Conservation (phyloP, 116 monocot genomes). For the Posidonia oceanica region DNA sequence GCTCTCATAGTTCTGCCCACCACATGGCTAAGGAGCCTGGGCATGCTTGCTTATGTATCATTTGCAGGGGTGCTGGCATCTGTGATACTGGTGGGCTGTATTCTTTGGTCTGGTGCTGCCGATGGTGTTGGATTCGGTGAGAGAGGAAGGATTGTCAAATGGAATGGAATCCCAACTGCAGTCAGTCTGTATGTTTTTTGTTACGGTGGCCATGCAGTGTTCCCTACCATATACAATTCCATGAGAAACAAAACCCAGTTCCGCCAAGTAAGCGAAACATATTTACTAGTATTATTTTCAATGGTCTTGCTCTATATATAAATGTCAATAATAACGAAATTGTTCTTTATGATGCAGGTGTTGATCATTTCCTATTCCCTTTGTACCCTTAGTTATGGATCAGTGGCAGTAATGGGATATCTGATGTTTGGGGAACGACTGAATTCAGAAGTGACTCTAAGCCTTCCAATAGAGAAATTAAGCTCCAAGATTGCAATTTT, state of each 20-base stretch:
- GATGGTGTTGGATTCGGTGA: constrained; percentile 58
- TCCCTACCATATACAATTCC: constrained; percentile 65
- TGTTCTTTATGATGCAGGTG: constrained; percentile 26
- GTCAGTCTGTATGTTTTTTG: constrained; percentile 75
- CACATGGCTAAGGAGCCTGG: constrained; percentile 63
- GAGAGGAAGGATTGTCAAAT: constrained; percentile 25
- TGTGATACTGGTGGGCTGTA: constrained; percentile 28
- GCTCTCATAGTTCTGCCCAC: constrained; percentile 57
- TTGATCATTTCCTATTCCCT: constrained; percentile 49
- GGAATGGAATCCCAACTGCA: constrained; percentile 53
- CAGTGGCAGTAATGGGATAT: constrained; percentile 63
- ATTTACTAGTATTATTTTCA: background rate
- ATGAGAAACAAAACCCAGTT: constrained; percentile 58
- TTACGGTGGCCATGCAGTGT: constrained; percentile 74
- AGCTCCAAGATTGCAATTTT: constrained; percentile 69
- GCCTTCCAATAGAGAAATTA: constrained; percentile 38
- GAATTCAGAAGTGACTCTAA: constrained; percentile 69
- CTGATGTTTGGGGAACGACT: constrained; percentile 60
- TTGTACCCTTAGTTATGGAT: constrained; percentile 42
- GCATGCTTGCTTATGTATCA: constrained; percentile 58
- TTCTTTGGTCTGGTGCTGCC: constrained; percentile 37
- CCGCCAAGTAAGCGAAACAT: constrained; percentile 19
- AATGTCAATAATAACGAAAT: no score
- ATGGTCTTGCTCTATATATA: no score
- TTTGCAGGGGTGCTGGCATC: constrained; percentile 62